A percentile compares a stretch with the other conserved stretches of the same genome.
Evolutionary conservation across 2,329 filamentous ascomycete genomes (phyloP).

Genomic region (Penicillium sp.): DNA sequence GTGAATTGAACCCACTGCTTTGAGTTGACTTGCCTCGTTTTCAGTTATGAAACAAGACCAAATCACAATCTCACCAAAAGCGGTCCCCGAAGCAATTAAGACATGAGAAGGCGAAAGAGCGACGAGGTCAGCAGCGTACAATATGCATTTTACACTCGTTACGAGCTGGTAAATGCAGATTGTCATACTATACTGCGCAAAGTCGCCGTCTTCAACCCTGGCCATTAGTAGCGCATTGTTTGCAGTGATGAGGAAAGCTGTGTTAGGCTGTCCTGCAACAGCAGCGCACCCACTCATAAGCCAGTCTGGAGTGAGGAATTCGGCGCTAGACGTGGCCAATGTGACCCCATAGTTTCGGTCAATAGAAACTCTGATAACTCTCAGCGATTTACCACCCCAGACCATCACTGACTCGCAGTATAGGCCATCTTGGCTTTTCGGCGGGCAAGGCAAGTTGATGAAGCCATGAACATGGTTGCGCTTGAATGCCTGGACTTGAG

Average conservation of each 20-base stretch:
- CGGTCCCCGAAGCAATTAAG: slow-evolving; percentile 85
- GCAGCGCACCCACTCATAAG: slow-evolving; percentile 68
- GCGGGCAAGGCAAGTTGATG: slow-evolving; percentile 32
- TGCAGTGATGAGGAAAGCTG: slow-evolving; percentile 74
- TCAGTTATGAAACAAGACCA: slow-evolving; percentile 70
- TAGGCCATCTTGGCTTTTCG: slow-evolving; percentile 21
- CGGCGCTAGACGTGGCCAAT: slow-evolving; percentile 44
- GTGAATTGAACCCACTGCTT: slow-evolving; percentile 52
- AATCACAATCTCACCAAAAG: slow-evolving; percentile 90
- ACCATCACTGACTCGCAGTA: slow-evolving; percentile 53
- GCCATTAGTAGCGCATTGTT: slow-evolving; percentile 79
- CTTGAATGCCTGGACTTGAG: slow-evolving; percentile 42
- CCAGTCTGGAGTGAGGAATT: slow-evolving; percentile 71
- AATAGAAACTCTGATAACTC: slow-evolving; percentile 44
- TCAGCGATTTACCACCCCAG: slow-evolving; percentile 72
- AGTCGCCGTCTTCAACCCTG: slow-evolving; percentile 28
- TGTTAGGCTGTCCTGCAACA: slow-evolving; percentile 35
- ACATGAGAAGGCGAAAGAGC: slow-evolving; percentile 66
- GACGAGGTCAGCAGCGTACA: slow-evolving; percentile 81
- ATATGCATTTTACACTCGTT: slow-evolving; percentile 72
- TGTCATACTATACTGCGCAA: slow-evolving; percentile 29
- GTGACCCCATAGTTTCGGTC: slow-evolving; percentile 31
- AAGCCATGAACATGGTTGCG: slow-evolving; percentile 50
- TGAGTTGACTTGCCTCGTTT: slow-evolving; percentile 16
- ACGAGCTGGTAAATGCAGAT: slow-evolving; percentile 50